Conservation (phyloP, 2,329 filamentous ascomycete genomes). For the Ophiostoma quercus region DNA sequence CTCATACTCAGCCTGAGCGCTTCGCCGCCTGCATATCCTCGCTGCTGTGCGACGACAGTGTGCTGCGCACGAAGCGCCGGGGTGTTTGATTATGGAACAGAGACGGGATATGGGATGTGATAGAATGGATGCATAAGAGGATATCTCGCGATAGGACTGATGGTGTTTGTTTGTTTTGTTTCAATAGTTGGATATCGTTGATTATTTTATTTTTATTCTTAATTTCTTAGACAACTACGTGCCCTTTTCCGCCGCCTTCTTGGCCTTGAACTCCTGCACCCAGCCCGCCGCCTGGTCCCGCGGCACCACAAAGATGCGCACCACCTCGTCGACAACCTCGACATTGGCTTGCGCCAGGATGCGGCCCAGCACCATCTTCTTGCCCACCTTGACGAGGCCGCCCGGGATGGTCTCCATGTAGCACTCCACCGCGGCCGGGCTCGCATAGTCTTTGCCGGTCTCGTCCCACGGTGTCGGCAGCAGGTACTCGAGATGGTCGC, state of each 20-base stretch:
- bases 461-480: conserved; percentile 84
- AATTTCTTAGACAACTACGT: conserved; percentile 19
- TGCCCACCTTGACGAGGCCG: conserved; percentile 82
- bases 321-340: conserved; percentile 80
- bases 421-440: conserved; percentile 63
- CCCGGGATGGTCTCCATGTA: conserved; percentile 80
- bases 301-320: conserved; percentile 78
- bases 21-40: conserved; percentile 17
- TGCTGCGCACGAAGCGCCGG: conserved; percentile 17
- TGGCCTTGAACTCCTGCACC: conserved; percentile 77
- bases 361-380: conserved; percentile 72
- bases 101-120: neutral
- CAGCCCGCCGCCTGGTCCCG: conserved; percentile 64
- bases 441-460: conserved; percentile 62
- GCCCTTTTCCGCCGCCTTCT: conserved; percentile 52
- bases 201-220: neutral
- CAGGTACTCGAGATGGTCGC: conserved; percentile 76
- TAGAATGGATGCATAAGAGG: neutral
- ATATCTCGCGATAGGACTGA: conserved; percentile 2
- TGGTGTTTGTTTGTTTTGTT: neutral
- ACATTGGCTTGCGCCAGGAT: conserved; percentile 67
- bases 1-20: neutral
- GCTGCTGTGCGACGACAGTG: conserved; percentile 16
- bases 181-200: too few species aligned
- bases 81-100: neutral